These are phyloP conservation scores for Ascodesmis nigricans DNA, from an alignment of 495 filamentous ascomycete species.

Conservation along the genomic window DNA sequence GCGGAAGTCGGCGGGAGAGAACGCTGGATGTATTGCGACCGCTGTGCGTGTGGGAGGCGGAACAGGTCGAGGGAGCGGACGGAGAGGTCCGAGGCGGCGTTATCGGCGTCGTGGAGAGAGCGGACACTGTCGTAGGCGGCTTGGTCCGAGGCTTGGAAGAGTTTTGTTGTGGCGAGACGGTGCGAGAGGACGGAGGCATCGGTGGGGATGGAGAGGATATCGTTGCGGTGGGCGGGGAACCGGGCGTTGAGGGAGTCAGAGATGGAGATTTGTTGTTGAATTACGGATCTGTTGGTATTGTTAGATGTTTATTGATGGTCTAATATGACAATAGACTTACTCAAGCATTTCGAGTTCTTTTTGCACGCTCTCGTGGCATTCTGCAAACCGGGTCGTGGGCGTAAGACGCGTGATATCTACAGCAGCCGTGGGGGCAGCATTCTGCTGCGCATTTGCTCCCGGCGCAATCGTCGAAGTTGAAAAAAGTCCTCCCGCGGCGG, in stretches of 20 bases:
- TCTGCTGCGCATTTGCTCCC: conserved; percentile 22
- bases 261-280: conserved; percentile 17
- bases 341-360: conserved; percentile 53
- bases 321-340: conserved; percentile 5
- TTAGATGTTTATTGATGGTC: not conserved
- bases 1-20: no score
- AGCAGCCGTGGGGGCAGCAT: conserved; percentile 44
- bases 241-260: conserved; percentile 8
- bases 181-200: conserved; percentile 17
- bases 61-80: conserved; percentile 20
- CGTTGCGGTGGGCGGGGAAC: conserved; percentile 14
- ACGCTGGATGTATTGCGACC: conserved; percentile 19
- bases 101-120: conserved; percentile 12
- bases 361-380: conserved; percentile 66
- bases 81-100: conserved; percentile 17
- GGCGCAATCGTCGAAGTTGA: conserved; percentile 4
- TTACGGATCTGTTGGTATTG: conserved; percentile 7
- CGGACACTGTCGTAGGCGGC: conserved; percentile 12
- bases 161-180: conserved; percentile 20
- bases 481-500: conserved; percentile 9
- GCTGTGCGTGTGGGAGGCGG: conserved; percentile 17
- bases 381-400: conserved; percentile 72
- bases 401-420: conserved; percentile 55
- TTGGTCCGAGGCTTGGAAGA: conserved; percentile 18
- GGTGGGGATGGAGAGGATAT: conserved; percentile 15